phyloP scores from a whole-genome alignment of 2,329 filamentous ascomycete species.

The Colletotrichum scovillei region DNA sequence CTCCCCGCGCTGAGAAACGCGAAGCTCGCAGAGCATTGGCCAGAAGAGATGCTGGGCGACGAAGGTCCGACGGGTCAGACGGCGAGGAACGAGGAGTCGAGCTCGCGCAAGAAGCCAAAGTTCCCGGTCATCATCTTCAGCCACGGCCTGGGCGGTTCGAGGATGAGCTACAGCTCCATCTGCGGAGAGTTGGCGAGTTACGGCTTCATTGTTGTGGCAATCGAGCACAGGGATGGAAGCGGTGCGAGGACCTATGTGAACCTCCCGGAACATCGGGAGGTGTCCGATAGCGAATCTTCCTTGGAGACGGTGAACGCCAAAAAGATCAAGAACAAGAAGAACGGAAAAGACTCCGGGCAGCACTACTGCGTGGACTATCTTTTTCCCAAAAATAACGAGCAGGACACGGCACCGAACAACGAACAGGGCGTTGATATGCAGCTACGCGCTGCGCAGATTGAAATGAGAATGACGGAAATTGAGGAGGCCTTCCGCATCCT shows the following conservation, averaged over 20 bases:
- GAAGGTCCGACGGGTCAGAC: slow-evolving; percentile 47
- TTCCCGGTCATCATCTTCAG: slow-evolving; percentile 76
- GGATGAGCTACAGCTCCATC: slow-evolving; percentile 71
- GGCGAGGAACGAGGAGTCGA: slow-evolving; percentile 41
- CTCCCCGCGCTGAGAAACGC: slow-evolving; percentile 73
- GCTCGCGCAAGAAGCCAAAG: slow-evolving; percentile 49
- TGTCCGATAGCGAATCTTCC: slow-evolving; percentile 44
- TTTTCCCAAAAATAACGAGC: slow-evolving; percentile 67
- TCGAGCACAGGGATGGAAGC: slow-evolving; percentile 75
- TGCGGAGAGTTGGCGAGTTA: slow-evolving; percentile 76
- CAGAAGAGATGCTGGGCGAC: slow-evolving; percentile 50
- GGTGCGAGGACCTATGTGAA: slow-evolving; percentile 72
- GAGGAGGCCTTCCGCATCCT: slow-evolving; percentile 71
- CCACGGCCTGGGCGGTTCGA: slow-evolving; percentile 72
- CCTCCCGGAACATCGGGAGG: slow-evolving; percentile 54
- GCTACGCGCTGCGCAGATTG: slow-evolving; percentile 70
- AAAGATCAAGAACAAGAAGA: slow-evolving; percentile 47
- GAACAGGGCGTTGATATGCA: slow-evolving; percentile 69
- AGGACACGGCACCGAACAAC: slow-evolving; percentile 65
- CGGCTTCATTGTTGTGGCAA: slow-evolving; percentile 71
- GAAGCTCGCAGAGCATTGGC: slow-evolving; percentile 65
- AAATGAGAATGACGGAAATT: slow-evolving; percentile 72
- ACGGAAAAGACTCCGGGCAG: slow-evolving; percentile 40
- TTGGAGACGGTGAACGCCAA: slow-evolving; percentile 47
- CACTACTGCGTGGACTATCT: slow-evolving; percentile 70